phyloP scores from a whole-genome alignment of 73 alveolate species.

The Blepharisma japonicum region DNA sequence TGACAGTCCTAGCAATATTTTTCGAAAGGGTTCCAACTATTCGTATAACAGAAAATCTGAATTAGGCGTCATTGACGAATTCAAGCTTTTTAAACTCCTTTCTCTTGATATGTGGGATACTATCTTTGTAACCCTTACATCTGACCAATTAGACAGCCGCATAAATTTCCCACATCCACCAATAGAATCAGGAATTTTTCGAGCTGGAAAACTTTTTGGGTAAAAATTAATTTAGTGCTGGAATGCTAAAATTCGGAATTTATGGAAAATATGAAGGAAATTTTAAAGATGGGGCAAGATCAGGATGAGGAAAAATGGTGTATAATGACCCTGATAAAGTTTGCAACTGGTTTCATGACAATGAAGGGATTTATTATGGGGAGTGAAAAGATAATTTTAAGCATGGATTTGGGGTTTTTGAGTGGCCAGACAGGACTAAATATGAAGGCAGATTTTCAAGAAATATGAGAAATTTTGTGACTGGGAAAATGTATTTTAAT shows the following conservation, averaged over 20 bases:
- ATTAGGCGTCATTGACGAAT: not conserved
- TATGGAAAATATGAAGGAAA: not conserved
- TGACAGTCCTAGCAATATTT: not conserved
- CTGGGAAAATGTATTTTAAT: not conserved
- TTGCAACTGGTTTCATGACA: not conserved
- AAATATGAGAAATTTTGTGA: slow-evolving; percentile 25
- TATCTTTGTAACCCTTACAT: not conserved
- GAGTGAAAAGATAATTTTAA: not conserved
- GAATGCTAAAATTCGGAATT: not conserved
- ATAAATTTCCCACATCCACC: not conserved
- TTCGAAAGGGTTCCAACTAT: not conserved
- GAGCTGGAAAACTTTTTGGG: slow-evolving; percentile 3
- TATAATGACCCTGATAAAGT: slow-evolving; percentile 12
- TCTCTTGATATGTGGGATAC: too few relatives aligned
- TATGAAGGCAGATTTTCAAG: slow-evolving; percentile 27
- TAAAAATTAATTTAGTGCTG: slow-evolving; percentile 12
- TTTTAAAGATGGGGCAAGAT: slow-evolving; percentile 2
- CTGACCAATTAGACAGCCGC: not conserved
- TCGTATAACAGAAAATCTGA: not conserved
- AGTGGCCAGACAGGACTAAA: slow-evolving; percentile 1
- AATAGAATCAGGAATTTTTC: not conserved
- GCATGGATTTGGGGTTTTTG: slow-evolving; percentile 17
- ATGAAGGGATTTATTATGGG: slow-evolving; percentile 18
- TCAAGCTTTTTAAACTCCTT: not conserved
- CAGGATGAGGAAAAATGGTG: slow-evolving; percentile 20